Evolutionary conservation across 768 basidiomycete genomes (phyloP), one percentile per base, ranked within the genome.

Genomic region (Austroboletus eburneus): DNA sequence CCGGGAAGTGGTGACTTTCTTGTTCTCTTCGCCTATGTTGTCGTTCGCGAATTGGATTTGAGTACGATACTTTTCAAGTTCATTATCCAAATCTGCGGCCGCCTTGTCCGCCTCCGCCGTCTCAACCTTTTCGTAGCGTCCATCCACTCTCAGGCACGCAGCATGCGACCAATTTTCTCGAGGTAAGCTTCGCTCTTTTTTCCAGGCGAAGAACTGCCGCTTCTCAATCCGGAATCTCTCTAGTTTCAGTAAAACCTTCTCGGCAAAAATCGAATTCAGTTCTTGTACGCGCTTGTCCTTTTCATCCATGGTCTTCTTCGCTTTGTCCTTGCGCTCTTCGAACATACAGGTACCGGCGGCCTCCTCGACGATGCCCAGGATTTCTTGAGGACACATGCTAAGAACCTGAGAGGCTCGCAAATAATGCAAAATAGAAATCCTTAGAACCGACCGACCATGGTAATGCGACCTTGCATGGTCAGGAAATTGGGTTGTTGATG

Each of bases 401-500:
- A 99, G 80, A 4, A 91, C 88, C 85, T 51, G 24, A 22, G 43
- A 30, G 7, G 32, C 17, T 23, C 16, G 34, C 32, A 24, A 16
- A 69, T 20, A 51, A 43, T 16, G 98, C 9, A 20, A 8, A 30
- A 18, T 14, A 13, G 30, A 10, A 39, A 44, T 98, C 5, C n/a
- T n/a, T 13, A 16, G 37, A 33, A 33, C 9, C 18, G 21, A 56
- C 67, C 34, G 25, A 88, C 94, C 73, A 98, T 99, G 10, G 96
- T 99, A 63, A 99, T 99, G 41, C 94, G 90, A 23, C 96, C 95
- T 69, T 99, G 96, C 95, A 98, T 98, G 65, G 98, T 97, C 49
- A 99, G 77, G 72, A 98, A 98, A 65, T 98, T 98, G 36, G 96
- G 96, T 97, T 97, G 70, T 98, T 99, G 77, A 99, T 98, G 63